A percentile compares a stretch with the other conserved stretches of the same genome.
Evolutionary conservation across 176 grass and related monocot genomes (phyloP).

Genomic region (Aegilops bicornis): DNA sequence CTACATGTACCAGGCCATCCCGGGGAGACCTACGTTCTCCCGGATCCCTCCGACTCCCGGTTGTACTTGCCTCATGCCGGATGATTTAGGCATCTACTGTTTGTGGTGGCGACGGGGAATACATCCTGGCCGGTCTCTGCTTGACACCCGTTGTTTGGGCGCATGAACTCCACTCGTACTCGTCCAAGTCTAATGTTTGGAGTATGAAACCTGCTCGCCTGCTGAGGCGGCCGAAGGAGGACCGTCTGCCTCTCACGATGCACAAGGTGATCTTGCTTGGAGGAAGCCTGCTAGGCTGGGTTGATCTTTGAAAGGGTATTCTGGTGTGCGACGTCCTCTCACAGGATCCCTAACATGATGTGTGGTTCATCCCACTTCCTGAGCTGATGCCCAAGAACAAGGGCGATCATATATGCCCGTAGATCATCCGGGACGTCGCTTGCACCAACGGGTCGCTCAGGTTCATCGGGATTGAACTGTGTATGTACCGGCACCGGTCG

Average conservation of each 20-base stretch:
- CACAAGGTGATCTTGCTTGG: neutral
- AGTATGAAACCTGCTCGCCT: neutral
- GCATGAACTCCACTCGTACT: neutral
- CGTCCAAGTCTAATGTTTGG: neutral
- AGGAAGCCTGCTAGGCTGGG: neutral
- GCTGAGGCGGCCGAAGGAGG: neutral
- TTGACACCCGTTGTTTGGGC: neutral
- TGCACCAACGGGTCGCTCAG: neutral
- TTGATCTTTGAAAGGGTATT: neutral
- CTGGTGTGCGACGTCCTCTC: neutral
- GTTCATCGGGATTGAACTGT: neutral
- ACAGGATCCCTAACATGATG: neutral
- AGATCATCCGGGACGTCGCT: neutral
- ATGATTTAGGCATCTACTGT: neutral
- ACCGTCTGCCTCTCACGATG: neutral
- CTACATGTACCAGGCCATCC: neutral
- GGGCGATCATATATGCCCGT: neutral
- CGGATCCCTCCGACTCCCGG: neutral
- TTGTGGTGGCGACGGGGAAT: neutral
- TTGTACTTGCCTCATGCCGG: accelerated
- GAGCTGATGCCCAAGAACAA: neutral
- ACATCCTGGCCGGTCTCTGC: neutral
- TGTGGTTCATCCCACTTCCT: neutral
- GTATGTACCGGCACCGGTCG: neutral
- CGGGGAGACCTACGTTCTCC: neutral